Conservation (phyloP, 202 grass and related monocot species). For the Carex arenaria region DNA sequence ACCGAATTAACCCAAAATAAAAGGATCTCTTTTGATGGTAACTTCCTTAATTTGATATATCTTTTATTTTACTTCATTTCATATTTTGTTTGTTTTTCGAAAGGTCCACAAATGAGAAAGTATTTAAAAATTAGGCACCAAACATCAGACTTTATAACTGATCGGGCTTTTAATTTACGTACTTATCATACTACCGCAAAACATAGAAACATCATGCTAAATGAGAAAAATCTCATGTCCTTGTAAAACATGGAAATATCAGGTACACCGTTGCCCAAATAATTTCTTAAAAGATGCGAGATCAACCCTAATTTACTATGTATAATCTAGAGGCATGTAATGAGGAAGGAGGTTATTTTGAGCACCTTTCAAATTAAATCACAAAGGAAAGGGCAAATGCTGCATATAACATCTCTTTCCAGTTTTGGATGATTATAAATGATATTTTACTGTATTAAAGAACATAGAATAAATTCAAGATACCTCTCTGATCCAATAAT, state of each 20-base stretch:
- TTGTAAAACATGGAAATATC: background rate
- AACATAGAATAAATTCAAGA: background rate
- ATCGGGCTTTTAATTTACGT: background rate
- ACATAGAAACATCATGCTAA: background rate
- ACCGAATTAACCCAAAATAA: background rate
- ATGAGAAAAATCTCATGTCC: background rate
- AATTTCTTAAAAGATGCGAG: background rate
- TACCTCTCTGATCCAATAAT: conserved; percentile 96
- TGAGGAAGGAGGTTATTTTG: background rate
- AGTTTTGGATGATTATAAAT: background rate
- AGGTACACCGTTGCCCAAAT: background rate
- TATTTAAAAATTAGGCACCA: background rate
- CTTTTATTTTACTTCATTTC: background rate
- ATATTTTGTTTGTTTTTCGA: background rate
- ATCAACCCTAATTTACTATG: background rate
- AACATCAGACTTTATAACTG: background rate
- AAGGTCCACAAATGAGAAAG: background rate
- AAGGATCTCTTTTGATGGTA: background rate
- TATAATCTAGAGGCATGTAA: background rate
- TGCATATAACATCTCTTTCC: background rate
- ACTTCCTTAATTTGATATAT: background rate
- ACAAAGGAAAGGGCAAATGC: background rate
- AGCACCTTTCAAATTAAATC: background rate
- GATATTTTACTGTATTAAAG: background rate
- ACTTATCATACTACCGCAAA: background rate